A percentile compares a stretch with the other conserved stretches of the same genome.
These are phyloP conservation scores for Pleodorina starrii DNA, from an alignment of 139 green algal genomes.

Conservation along the genomic window DNA sequence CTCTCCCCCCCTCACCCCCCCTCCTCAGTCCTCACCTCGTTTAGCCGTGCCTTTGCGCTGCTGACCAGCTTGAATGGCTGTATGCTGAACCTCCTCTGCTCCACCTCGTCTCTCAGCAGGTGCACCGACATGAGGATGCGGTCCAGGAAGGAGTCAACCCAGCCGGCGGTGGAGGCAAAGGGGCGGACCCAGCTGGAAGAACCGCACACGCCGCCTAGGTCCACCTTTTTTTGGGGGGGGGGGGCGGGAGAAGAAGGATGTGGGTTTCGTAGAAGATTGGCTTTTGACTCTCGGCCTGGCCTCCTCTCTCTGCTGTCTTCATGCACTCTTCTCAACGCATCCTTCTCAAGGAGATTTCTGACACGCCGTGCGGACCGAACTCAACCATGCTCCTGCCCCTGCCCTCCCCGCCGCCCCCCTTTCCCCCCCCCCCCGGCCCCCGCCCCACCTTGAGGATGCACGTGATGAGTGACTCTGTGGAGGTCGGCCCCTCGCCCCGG, in stretches of 20 bases:
- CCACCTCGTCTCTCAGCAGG: conserved; percentile 60
- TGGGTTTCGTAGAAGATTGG: too few relatives aligned
- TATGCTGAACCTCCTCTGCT: conserved; percentile 55
- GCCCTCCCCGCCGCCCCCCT: too few relatives aligned
- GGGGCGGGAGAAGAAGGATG: neutral
- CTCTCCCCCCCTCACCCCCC: neutral
- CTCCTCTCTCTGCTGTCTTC: too few relatives aligned
- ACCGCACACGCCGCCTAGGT: conserved; percentile 36
- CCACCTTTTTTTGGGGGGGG: neutral
- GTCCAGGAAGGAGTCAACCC: conserved; percentile 61
- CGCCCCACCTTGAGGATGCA: conserved; percentile 55
- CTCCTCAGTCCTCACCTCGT: neutral
- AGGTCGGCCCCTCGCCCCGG: conserved; percentile 10
- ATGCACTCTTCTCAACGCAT: too few relatives aligned
- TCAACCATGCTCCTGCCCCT: too few relatives aligned
- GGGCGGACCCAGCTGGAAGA: neutral
- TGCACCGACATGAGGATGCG: conserved; percentile 63
- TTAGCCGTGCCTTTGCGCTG: conserved; percentile 8
- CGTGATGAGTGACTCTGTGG: conserved; percentile 54
- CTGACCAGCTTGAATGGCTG: conserved; percentile 41
- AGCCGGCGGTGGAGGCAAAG: conserved; percentile 47
- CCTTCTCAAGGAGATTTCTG: too few relatives aligned
- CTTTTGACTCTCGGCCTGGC: too few relatives aligned
- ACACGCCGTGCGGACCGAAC: too few relatives aligned
- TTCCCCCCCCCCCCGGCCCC: too few relatives aligned